These are phyloP conservation scores for Lineolata rhizophorae DNA, from an alignment of 495 filamentous ascomycete genomes.

Conservation along the genomic window DNA sequence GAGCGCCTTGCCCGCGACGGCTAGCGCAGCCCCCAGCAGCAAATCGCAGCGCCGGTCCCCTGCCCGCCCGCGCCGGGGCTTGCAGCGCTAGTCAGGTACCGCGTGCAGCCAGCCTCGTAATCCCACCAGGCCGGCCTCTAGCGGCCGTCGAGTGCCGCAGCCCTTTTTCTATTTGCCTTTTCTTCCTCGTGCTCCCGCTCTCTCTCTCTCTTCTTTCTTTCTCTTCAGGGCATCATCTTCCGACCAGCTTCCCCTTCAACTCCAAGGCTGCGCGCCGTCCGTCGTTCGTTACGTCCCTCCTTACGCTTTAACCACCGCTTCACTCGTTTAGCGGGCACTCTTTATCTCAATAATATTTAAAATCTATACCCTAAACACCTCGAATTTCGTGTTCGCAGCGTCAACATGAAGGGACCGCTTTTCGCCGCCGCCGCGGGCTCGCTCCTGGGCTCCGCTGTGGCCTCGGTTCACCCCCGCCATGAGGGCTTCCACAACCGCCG, in stretches of 20 bases:
- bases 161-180: not conserved
- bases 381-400: constrained; percentile 13
- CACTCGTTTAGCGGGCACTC: constrained; percentile 95
- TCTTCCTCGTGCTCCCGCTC: not conserved
- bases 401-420: constrained; percentile 44
- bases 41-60: too few species aligned
- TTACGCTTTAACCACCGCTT: constrained; percentile 66
- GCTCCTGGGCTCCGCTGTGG: constrained; percentile 37
- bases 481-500: constrained; percentile 31
- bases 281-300: too few species aligned
- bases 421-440: constrained; percentile 42
- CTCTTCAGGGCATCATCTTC: not conserved
- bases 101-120: too few species aligned
- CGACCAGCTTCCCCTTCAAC: too few species aligned
- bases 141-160: not conserved
- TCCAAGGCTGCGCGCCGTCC: too few species aligned
- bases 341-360: constrained; percentile 21
- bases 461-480: constrained; percentile 37
- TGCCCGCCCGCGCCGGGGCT: too few species aligned
- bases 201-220: not conserved
- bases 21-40: too few species aligned
- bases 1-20: too few species aligned
- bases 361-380: constrained; percentile 4
- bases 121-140: too few species aligned
- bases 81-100: too few species aligned